Evolutionary conservation across 768 basidiomycete species (phyloP).

Genomic region (Cubamyces lactineus): DNA sequence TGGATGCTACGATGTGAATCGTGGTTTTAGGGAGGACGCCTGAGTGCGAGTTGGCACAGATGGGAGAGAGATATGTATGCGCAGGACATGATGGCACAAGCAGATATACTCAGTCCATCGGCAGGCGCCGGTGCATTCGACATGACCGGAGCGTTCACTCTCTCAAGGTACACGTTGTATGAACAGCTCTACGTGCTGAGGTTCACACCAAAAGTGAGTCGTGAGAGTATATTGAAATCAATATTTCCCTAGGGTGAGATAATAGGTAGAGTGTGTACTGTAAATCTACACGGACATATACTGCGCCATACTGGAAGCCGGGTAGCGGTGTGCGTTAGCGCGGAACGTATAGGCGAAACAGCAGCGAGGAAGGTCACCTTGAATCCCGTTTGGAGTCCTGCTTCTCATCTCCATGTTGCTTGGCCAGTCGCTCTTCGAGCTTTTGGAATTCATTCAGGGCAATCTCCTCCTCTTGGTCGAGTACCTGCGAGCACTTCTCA

Average conservation of each 20-base stretch:
- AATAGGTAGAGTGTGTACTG: slow-evolving; percentile 18
- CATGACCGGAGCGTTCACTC: too few relatives aligned
- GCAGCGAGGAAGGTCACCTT: slow-evolving; percentile 41
- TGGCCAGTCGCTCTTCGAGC: slow-evolving; percentile 70
- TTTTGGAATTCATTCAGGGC: slow-evolving; percentile 87
- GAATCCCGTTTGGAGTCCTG: slow-evolving; percentile 51
- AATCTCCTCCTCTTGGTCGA: slow-evolving; percentile 88
- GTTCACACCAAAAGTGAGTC: too few relatives aligned
- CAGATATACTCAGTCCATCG: slow-evolving; percentile 4
- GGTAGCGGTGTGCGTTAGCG: slow-evolving; percentile 19
- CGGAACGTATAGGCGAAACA: neutral
- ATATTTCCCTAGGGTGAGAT: neutral
- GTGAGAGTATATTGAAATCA: slow-evolving; percentile 6
- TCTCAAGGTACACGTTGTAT: too few relatives aligned
- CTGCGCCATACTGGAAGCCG: slow-evolving; percentile 63
- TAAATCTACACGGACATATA: slow-evolving; percentile 73
- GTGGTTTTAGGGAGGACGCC: neutral
- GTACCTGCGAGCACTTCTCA: slow-evolving; percentile 52
- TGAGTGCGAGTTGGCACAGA: neutral
- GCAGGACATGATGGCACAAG: neutral
- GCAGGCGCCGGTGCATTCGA: slow-evolving; percentile 7
- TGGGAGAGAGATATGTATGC: neutral
- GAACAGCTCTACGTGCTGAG: too few relatives aligned
- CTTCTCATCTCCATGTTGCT: slow-evolving; percentile 36
- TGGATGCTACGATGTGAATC: neutral